These are phyloP conservation scores for Pseudonectria buxi DNA, from an alignment of 2,329 filamentous ascomycete genomes.

Conservation along the genomic window DNA sequence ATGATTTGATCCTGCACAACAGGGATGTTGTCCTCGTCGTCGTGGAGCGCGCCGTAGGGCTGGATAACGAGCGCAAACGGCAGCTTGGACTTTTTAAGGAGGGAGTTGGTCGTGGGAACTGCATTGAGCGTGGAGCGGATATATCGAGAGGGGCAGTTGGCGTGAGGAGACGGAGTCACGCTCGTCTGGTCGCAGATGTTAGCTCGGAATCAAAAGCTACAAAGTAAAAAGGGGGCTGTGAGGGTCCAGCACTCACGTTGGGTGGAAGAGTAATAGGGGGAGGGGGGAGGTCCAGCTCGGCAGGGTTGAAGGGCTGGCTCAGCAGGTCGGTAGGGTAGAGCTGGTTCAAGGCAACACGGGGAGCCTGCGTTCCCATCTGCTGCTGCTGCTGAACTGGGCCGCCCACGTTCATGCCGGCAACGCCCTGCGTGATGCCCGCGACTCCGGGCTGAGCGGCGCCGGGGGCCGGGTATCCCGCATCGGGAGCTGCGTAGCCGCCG, in stretches of 20 bases:
- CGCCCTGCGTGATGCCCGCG: constrained; percentile 34
- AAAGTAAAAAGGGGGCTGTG: neutral
- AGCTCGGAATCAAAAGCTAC: constrained; percentile 24
- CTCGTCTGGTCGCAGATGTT: constrained; percentile 57
- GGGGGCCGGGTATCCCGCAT: constrained; percentile 56
- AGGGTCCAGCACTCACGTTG: constrained; percentile 67
- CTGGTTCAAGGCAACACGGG: constrained; percentile 64
- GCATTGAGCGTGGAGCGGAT: constrained; percentile 93
- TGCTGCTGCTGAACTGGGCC: constrained; percentile 33
- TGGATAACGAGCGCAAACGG: constrained; percentile 95
- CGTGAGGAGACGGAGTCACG: constrained; percentile 81
- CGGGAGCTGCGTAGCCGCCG: constrained; percentile 61
- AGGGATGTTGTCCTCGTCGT: constrained; percentile 83
- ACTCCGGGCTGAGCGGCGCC: constrained; percentile 26
- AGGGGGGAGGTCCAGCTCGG: constrained; percentile 84
- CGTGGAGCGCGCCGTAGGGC: constrained; percentile 87
- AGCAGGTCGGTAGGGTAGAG: constrained; percentile 88
- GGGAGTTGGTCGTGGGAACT: constrained; percentile 82
- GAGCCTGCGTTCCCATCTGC: constrained; percentile 30
- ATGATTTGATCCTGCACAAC: constrained; percentile 96
- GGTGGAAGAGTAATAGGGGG: constrained; percentile 85
- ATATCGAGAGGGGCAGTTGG: constrained; percentile 91
- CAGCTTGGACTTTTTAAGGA: constrained; percentile 94
- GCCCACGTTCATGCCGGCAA: constrained; percentile 74
- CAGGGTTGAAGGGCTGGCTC: constrained; percentile 88